phyloP scores from a whole-genome alignment of 371 early-diverging fungal species.

The Choanephora cucurbitarum region DNA sequence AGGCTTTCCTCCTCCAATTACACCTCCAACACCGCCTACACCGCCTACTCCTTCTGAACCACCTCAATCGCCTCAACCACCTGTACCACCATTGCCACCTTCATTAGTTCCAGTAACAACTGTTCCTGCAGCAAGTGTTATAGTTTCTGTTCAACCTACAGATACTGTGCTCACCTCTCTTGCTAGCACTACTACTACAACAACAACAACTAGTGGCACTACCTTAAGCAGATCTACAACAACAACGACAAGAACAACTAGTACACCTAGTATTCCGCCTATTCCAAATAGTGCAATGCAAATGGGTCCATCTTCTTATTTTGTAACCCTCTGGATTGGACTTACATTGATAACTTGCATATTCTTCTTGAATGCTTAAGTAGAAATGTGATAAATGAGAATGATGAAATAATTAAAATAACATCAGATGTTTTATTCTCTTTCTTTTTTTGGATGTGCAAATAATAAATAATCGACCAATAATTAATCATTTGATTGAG shows the following conservation, averaged over 20 bases:
- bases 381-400: too few relatives aligned
- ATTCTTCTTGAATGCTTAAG: neutral
- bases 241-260: neutral
- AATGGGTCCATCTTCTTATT: too few relatives aligned
- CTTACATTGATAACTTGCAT: neutral
- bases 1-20: neutral
- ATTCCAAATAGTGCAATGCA: neutral
- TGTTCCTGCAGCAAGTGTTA: neutral
- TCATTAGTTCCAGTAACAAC: neutral
- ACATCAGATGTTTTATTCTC: too few relatives aligned
- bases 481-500: too few relatives aligned
- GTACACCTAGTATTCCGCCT: neutral
- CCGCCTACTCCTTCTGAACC: neutral
- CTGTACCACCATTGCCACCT: neutral
- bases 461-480: too few relatives aligned
- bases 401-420: too few relatives aligned
- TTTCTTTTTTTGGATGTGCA: too few relatives aligned
- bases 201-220: too few relatives aligned
- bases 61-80: neutral
- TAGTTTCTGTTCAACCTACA: neutral
- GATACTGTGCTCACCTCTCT: neutral
- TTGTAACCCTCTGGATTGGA: neutral
- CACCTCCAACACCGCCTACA: neutral
- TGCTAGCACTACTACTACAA: neutral
- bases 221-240: neutral